Percentiles rank a stretch among this genome's conserved stretches.
phyloP scores from a whole-genome alignment of 208 protist species.

The Leishmania martiniquensis region DNA sequence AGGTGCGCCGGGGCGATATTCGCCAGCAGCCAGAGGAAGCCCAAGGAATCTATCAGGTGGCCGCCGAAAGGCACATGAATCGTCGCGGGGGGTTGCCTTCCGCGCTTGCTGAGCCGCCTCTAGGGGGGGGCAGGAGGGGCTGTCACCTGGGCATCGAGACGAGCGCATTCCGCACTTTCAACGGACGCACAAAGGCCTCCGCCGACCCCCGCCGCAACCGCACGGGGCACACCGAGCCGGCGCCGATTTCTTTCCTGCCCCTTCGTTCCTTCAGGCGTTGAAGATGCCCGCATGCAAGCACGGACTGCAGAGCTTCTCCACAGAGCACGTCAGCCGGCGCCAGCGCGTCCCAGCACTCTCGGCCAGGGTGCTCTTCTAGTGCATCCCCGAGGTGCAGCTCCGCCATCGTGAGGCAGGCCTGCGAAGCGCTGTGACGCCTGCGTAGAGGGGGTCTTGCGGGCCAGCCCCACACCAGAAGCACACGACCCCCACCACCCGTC shows the following conservation, averaged over 20 bases:
- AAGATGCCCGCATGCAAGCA: not conserved
- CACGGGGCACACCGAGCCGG: not conserved
- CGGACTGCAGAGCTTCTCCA: not conserved
- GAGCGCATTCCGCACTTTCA: not conserved
- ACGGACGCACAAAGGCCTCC: not conserved
- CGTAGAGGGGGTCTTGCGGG: too few relatives aligned
- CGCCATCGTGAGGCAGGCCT: constrained; percentile 4
- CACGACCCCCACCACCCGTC: not conserved
- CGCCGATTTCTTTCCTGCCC: not conserved
- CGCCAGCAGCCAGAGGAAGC: constrained; percentile 21
- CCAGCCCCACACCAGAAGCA: too few relatives aligned
- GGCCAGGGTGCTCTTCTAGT: constrained; percentile 5
- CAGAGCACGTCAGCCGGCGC: not conserved
- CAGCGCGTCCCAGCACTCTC: not conserved
- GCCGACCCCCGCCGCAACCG: not conserved
- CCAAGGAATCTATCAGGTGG: constrained; percentile 15
- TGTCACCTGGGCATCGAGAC: too few relatives aligned
- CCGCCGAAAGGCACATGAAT: constrained; percentile 19
- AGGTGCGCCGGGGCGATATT: constrained; percentile 33
- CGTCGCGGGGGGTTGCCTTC: too few relatives aligned
- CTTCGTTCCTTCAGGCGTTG: not conserved
- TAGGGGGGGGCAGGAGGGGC: too few relatives aligned
- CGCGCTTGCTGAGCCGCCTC: too few relatives aligned
- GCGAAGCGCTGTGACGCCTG: too few relatives aligned
- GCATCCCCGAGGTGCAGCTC: constrained; percentile 12